Conservation (phyloP, 1,139 yeast species). For the Debaryomyces sp. region DNA sequence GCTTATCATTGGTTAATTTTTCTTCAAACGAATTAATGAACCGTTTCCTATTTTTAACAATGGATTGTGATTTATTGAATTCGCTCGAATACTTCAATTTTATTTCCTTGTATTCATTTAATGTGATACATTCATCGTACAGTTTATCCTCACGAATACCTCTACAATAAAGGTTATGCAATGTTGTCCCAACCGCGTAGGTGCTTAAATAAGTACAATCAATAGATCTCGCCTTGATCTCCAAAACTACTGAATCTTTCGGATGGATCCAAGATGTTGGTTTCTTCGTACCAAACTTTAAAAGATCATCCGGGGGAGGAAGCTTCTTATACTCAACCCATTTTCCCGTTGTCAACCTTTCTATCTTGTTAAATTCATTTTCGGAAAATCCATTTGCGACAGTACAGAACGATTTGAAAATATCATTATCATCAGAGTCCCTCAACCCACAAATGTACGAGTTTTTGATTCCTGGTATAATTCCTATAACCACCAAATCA, state of each 20-base stretch:
- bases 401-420: constrained; percentile 64
- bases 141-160: constrained; percentile 71
- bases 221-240: constrained; percentile 80
- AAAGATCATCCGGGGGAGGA: constrained; percentile 42
- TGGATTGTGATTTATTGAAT: constrained; percentile 30
- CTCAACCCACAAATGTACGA: constrained; percentile 75
- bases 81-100: constrained; percentile 31
- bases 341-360: constrained; percentile 56
- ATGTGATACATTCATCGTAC: constrained; percentile 54
- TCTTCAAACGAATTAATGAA: constrained; percentile 15
- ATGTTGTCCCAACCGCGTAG: constrained; percentile 68
- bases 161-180: constrained; percentile 77
- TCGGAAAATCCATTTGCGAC: constrained; percentile 84
- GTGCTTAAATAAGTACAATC: constrained; percentile 49
- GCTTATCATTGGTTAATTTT: constrained; percentile 10
- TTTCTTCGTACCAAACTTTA: constrained; percentile 60
- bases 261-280: constrained; percentile 87
- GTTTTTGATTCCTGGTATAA: constrained; percentile 71
- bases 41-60: constrained; percentile 23
- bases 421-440: constrained; percentile 30
- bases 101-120: constrained; percentile 52
- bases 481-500: constrained; percentile 80
- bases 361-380: constrained; percentile 62
- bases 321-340: constrained; percentile 54
- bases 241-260: constrained; percentile 73